Conservation (phyloP, 352 stramenopile species). For the Pythium guiyangense region DNA sequence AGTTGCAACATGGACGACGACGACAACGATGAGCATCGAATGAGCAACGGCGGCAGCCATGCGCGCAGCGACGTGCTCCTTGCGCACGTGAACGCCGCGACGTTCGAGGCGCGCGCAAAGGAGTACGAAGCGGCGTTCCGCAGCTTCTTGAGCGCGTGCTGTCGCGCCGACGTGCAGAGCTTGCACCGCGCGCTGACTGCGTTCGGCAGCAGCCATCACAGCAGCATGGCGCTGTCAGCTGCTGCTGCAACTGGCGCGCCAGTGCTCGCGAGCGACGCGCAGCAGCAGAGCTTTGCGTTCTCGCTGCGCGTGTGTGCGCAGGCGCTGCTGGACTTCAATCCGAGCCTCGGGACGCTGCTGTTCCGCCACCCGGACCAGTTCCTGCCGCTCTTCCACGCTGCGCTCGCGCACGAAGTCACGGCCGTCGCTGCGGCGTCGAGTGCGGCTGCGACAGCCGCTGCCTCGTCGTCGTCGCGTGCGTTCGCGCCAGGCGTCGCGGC, state of each 20-base stretch:
- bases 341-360: too few species aligned
- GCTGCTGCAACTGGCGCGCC: not conserved
- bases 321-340: too few species aligned
- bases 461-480: slow-evolving; percentile 1
- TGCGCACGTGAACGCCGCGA: slow-evolving; percentile 13
- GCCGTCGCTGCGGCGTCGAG: too few species aligned
- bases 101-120: slow-evolving; percentile 14
- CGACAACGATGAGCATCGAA: too few species aligned
- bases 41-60: too few species aligned
- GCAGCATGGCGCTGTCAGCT: not conserved
- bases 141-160: slow-evolving; percentile 15
- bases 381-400: too few species aligned
- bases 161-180: slow-evolving; percentile 3
- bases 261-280: slow-evolving; percentile 7
- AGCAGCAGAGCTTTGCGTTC: slow-evolving; percentile 34
- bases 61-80: slow-evolving; percentile 7
- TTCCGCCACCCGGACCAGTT: too few species aligned
- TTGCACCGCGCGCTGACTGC: slow-evolving; percentile 7
- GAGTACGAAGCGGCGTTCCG: slow-evolving; percentile 17
- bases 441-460: not conserved
- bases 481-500: slow-evolving; percentile 15
- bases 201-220: not conserved
- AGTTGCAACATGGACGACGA: too few species aligned
- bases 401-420: too few species aligned
- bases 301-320: slow-evolving; percentile 51